A percentile compares a stretch with the other conserved stretches of the same genome.
phyloP scores from a whole-genome alignment of 1,284 basidiomycete species.

The Wallemia mellicola region DNA sequence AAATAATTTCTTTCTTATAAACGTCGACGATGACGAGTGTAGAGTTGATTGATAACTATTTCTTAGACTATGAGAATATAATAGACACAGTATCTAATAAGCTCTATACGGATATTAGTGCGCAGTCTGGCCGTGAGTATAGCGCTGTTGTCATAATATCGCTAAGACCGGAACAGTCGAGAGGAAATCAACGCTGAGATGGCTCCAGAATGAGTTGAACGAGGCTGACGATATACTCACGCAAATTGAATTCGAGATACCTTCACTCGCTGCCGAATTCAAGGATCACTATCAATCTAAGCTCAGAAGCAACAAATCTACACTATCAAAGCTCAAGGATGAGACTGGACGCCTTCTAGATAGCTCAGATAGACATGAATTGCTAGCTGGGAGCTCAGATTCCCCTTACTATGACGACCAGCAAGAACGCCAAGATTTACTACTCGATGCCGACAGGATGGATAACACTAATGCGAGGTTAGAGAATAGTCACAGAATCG shows the following conservation, averaged over 20 bases:
- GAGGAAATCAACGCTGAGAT: neutral
- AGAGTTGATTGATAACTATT: neutral
- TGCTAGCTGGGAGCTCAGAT: neutral
- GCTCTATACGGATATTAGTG: neutral
- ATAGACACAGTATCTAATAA: neutral
- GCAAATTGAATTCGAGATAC: neutral
- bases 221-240: neutral
- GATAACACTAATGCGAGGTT: conserved; percentile 27
- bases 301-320: too few relatives aligned
- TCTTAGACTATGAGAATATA: neutral
- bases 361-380: neutral
- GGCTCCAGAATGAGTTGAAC: neutral
- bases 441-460: neutral
- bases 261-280: too few relatives aligned
- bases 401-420: neutral
- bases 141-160: neutral
- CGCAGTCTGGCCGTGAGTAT: neutral
- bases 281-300: too few relatives aligned
- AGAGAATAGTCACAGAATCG: conserved; percentile 68
- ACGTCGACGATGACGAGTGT: too few relatives aligned
- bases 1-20: too few relatives aligned
- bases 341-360: neutral
- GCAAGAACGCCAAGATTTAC: neutral
- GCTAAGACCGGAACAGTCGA: neutral
- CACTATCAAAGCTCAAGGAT: too few relatives aligned